Evolutionary conservation across 805 yeast species (phyloP).

Genomic region (Starmerella geochares): DNA sequence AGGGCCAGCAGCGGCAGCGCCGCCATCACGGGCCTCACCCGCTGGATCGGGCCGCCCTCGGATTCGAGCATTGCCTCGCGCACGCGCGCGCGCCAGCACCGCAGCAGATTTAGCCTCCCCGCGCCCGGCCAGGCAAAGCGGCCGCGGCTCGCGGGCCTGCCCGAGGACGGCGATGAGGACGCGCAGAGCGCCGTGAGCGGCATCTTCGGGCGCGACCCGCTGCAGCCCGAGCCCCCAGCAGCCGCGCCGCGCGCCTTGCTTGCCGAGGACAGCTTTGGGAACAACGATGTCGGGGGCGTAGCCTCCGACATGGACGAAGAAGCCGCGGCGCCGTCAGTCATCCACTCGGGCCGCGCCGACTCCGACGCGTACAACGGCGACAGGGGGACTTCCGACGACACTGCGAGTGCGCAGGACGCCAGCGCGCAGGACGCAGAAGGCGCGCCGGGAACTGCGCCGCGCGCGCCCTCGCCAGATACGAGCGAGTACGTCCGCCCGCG

Average conservation of each 20-base stretch:
- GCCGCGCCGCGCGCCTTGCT: too few relatives aligned
- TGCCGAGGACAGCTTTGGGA: background rate
- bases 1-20: too few relatives aligned
- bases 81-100: background rate
- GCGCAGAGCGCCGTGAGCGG: background rate
- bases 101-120: background rate
- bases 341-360: background rate
- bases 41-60: background rate
- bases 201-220: background rate
- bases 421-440: background rate
- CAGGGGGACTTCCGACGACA: background rate
- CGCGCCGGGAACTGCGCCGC: background rate
- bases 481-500: conserved; percentile 5
- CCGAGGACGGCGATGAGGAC: background rate
- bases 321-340: background rate
- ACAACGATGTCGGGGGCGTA: background rate
- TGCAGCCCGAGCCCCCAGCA: background rate
- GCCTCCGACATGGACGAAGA: background rate
- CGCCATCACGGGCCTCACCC: background rate
- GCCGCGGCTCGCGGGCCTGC: background rate
- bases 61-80: background rate
- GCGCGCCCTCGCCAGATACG: too few relatives aligned
- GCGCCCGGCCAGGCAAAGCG: background rate
- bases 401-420: background rate
- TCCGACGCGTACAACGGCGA: background rate